Evolutionary conservation across 495 filamentous ascomycete species (phyloP).

Genomic region (Aspergillus nanangensis): DNA sequence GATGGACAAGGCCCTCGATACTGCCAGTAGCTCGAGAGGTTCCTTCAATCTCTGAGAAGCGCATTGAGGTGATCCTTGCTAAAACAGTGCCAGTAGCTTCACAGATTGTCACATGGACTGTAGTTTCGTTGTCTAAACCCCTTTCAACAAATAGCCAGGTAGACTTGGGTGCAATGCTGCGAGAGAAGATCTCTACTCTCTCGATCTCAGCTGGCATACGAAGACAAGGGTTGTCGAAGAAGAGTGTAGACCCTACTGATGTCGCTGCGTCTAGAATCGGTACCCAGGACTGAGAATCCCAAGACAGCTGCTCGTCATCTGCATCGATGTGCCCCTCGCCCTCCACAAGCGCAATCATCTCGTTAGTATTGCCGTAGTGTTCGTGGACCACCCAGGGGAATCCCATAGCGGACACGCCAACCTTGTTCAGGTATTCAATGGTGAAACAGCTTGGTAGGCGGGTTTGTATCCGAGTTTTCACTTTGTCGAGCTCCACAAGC

Average conservation of each 20-base stretch:
- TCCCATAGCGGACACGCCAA: slow-evolving; percentile 39
- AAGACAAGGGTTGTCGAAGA: slow-evolving; percentile 32
- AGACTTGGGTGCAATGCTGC: too few species aligned
- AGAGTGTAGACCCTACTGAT: slow-evolving; percentile 41
- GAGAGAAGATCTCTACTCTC: too few species aligned
- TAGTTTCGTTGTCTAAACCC: not conserved
- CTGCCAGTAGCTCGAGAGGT: slow-evolving; percentile 20
- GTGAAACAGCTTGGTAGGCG: slow-evolving; percentile 24
- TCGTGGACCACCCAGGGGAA: slow-evolving; percentile 42
- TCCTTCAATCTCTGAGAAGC: slow-evolving; percentile 37
- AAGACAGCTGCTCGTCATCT: slow-evolving; percentile 15
- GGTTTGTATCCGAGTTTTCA: slow-evolving; percentile 10
- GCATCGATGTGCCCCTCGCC: not conserved
- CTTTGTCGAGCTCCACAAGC: slow-evolving; percentile 10
- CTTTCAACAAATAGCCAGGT: too few species aligned
- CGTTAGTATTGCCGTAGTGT: slow-evolving; percentile 31
- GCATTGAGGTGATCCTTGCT: slow-evolving; percentile 26
- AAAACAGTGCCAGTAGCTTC: slow-evolving; percentile 19
- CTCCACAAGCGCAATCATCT: slow-evolving; percentile 41
- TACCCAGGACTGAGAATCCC: slow-evolving; percentile 38
- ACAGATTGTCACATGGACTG: slow-evolving; percentile 7
- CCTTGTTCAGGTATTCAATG: slow-evolving; percentile 33
- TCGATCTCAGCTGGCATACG: slow-evolving; percentile 39
- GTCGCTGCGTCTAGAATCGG: slow-evolving; percentile 42
- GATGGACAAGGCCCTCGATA: slow-evolving; percentile 29